Percentiles rank a stretch among this genome's conserved stretches.
Conservation (phyloP, 371 early-diverging fungal species). For the Apophysomyces ossiformis region DNA sequence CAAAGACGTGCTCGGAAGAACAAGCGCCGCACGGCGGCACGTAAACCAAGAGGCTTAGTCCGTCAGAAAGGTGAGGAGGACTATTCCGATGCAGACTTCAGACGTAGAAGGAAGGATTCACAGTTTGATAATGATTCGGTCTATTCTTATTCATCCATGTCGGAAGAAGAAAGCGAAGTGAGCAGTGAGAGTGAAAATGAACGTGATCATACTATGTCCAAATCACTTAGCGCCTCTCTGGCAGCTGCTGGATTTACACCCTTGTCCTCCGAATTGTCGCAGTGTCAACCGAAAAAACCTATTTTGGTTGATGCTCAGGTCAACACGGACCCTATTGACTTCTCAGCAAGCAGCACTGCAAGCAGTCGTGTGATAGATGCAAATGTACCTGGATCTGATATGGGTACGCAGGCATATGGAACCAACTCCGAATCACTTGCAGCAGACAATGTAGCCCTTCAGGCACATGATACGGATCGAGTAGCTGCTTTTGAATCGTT, state of each 20-base stretch:
- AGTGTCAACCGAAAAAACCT: slow-evolving; percentile 25
- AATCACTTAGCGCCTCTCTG: neutral
- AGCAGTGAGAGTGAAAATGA: slow-evolving; percentile 34
- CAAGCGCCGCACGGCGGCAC: slow-evolving; percentile 22
- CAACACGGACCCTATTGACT: slow-evolving; percentile 4
- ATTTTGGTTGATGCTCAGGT: slow-evolving; percentile 20
- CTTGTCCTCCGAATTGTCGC: slow-evolving; percentile 35
- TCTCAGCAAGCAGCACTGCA: neutral
- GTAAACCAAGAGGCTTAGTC: slow-evolving; percentile 23
- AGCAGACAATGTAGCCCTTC: neutral
- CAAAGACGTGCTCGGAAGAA: slow-evolving; percentile 20
- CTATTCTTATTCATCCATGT: slow-evolving; percentile 33
- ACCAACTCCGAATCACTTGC: neutral
- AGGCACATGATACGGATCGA: neutral
- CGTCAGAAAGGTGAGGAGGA: slow-evolving; percentile 24
- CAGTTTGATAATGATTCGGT: slow-evolving; percentile 22
- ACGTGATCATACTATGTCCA: slow-evolving; percentile 13
- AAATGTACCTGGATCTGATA: neutral
- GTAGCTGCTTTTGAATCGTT: neutral
- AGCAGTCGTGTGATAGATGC: neutral
- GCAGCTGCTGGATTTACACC: slow-evolving; percentile 26
- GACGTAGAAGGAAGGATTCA: slow-evolving; percentile 28
- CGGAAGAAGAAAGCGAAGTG: slow-evolving; percentile 26
- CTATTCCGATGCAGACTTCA: slow-evolving; percentile 19
- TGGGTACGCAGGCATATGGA: slow-evolving; percentile 22